These are phyloP conservation scores for Ustilago sp. DNA, from an alignment of 1,284 basidiomycete genomes.

Conservation along the genomic window DNA sequence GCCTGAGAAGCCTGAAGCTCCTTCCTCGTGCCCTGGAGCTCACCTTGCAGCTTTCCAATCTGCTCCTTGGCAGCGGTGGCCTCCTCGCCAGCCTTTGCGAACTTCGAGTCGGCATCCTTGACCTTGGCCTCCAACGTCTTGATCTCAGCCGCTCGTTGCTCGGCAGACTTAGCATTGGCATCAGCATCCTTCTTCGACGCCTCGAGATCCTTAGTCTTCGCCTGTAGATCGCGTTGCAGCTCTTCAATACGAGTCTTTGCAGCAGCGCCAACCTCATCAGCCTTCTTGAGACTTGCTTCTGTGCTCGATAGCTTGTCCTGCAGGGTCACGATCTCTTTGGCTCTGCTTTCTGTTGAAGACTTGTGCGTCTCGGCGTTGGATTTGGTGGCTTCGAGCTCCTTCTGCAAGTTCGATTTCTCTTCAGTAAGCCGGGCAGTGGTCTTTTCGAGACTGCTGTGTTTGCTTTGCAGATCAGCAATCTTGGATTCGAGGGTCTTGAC, in stretches of 20 bases:
- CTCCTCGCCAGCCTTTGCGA: slow-evolving; percentile 11
- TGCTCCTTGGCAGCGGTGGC: slow-evolving; percentile 9
- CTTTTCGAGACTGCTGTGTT: slow-evolving; percentile 20
- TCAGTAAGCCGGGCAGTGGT: slow-evolving; percentile 8
- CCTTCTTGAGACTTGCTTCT: slow-evolving; percentile 22
- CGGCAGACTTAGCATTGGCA: slow-evolving; percentile 19
- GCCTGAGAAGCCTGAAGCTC: slow-evolving; percentile 24
- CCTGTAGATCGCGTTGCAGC: slow-evolving; percentile 28
- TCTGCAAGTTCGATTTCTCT: slow-evolving; percentile 17
- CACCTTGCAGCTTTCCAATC: slow-evolving; percentile 16
- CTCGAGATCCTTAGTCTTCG: slow-evolving; percentile 20
- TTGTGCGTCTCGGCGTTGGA: slow-evolving; percentile 18
- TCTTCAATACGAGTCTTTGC: slow-evolving; percentile 22
- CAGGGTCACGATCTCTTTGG: slow-evolving; percentile 27
- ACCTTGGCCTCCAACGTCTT: slow-evolving; percentile 6
- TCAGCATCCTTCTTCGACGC: slow-evolving; percentile 16
- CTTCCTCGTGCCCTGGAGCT: slow-evolving; percentile 11
- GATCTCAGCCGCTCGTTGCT: slow-evolving; percentile 23
- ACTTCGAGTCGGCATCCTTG: slow-evolving; percentile 8
- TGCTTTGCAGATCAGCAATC: slow-evolving; percentile 16
- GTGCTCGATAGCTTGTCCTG: slow-evolving; percentile 18
- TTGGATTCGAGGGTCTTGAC: slow-evolving; percentile 21
- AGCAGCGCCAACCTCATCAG: slow-evolving; percentile 14
- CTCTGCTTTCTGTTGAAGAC: slow-evolving; percentile 14
- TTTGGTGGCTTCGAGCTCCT: slow-evolving; percentile 22